Conservation (phyloP, 805 yeast species). For the Cyberlindnera euphorbiae region DNA sequence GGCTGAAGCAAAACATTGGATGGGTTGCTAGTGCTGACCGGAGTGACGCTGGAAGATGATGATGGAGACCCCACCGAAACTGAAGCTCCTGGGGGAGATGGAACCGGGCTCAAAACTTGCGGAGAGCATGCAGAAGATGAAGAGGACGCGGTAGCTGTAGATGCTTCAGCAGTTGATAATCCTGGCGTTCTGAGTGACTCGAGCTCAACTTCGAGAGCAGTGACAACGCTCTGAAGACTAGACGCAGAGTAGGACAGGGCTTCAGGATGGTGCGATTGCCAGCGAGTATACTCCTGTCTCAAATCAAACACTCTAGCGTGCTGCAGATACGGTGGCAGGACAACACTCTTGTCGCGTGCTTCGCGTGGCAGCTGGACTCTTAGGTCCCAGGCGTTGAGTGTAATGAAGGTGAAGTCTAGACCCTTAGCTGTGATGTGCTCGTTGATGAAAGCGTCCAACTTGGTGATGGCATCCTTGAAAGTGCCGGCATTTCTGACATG, state of each 20-base stretch:
- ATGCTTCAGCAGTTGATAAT: too few relatives aligned
- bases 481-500: slow-evolving; percentile 51
- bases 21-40: not conserved
- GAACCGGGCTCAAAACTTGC: too few relatives aligned
- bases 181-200: too few relatives aligned
- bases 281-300: slow-evolving; percentile 63
- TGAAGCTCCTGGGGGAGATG: too few relatives aligned
- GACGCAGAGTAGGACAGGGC: slow-evolving; percentile 29
- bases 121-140: too few relatives aligned
- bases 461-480: slow-evolving; percentile 57
- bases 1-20: too few relatives aligned
- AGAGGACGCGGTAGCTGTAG: too few relatives aligned
- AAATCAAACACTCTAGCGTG: slow-evolving; percentile 76
- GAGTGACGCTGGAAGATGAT: too few relatives aligned
- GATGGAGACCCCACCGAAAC: too few relatives aligned
- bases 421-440: slow-evolving; percentile 36
- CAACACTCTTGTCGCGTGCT: slow-evolving; percentile 69
- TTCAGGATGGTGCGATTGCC: slow-evolving; percentile 64
- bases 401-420: slow-evolving; percentile 58
- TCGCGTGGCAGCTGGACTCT: slow-evolving; percentile 77
- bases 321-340: slow-evolving; percentile 69
- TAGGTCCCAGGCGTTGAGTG: slow-evolving; percentile 64
- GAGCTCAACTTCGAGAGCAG: slow-evolving; percentile 27
- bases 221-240: slow-evolving; percentile 24
- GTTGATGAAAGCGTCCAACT: slow-evolving; percentile 48